These are phyloP conservation scores for Cymodocea nodosa DNA, from an alignment of 116 monocot genomes.

Conservation along the genomic window DNA sequence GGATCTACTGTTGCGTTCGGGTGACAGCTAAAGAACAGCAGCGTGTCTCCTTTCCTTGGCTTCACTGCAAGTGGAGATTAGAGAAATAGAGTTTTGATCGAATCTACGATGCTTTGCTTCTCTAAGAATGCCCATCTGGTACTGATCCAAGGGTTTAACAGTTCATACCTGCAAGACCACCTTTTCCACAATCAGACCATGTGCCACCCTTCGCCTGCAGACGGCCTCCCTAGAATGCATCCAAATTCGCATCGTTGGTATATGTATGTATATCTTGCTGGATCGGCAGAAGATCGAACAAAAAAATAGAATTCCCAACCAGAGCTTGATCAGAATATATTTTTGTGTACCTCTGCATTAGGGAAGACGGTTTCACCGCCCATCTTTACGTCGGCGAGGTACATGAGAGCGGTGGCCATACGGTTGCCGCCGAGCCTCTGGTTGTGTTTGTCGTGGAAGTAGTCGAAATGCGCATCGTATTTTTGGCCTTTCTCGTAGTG, in stretches of 20 bases:
- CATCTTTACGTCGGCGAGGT: conserved; percentile 44
- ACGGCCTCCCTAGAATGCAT: conserved; percentile 32
- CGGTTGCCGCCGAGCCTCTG: conserved; percentile 38
- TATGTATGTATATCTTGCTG: background rate
- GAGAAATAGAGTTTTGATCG: no score
- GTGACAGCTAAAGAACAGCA: conserved; percentile 81
- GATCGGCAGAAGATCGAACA: no score
- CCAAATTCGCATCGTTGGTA: background rate
- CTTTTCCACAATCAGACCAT: conserved; percentile 79
- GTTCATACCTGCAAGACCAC: conserved; percentile 68
- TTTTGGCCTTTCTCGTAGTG: conserved; percentile 47
- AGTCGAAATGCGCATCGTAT: conserved; percentile 57
- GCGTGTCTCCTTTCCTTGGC: conserved; percentile 68
- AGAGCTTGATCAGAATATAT: no score
- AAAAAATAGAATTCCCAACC: background rate
- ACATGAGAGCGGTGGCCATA: conserved; percentile 55
- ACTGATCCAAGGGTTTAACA: no score
- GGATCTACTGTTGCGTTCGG: conserved; percentile 51
- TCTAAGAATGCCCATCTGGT: no score
- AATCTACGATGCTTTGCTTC: no score
- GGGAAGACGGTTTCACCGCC: conserved; percentile 89
- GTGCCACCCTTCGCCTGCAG: conserved; percentile 55
- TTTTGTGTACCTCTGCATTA: conserved; percentile 36
- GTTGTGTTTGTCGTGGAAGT: conserved; percentile 35
- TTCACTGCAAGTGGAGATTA: conserved; percentile 37